These are phyloP conservation scores for Mycena venus DNA, from an alignment of 768 basidiomycete species.

Conservation along the genomic window DNA sequence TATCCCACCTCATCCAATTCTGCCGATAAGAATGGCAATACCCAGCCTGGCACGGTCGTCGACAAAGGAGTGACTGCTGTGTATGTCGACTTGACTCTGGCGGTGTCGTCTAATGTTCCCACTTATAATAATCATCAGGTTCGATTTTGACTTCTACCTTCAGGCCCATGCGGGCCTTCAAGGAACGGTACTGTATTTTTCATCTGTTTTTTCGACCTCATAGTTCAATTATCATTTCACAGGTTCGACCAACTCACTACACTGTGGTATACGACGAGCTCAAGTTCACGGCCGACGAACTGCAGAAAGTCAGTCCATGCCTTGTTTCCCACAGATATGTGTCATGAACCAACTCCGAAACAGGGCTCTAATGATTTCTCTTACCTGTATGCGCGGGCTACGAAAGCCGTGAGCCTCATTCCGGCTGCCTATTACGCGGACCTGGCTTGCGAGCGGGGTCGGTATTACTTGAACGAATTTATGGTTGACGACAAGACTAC, in stretches of 20 bases:
- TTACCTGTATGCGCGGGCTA: constrained; percentile 87
- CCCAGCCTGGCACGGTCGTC: constrained; percentile 83
- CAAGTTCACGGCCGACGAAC: constrained; percentile 72
- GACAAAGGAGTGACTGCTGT: constrained; percentile 83
- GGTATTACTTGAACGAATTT: constrained; percentile 83
- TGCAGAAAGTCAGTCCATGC: constrained; percentile 61
- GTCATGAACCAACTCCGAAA: background rate
- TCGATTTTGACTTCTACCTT: constrained; percentile 76
- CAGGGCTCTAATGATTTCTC: constrained; percentile 73
- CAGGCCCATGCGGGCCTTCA: constrained; percentile 84
- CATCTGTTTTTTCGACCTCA: background rate
- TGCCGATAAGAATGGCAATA: constrained; percentile 80
- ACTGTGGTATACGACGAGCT: constrained; percentile 86
- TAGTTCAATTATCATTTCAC: background rate
- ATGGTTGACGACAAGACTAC: constrained; percentile 67
- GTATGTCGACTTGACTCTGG: constrained; percentile 48
- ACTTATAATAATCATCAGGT: constrained; percentile 49
- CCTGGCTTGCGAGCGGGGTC: constrained; percentile 84
- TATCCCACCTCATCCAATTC: constrained; percentile 64
- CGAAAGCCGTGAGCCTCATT: constrained; percentile 85
- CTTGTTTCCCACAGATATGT: background rate
- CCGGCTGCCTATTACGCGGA: constrained; percentile 89
- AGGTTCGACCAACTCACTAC: constrained; percentile 80
- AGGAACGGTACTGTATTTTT: constrained; percentile 56
- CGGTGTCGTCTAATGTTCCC: constrained; percentile 31